Percentiles rank a stretch among this genome's conserved stretches.
Evolutionary conservation across 2,329 filamentous ascomycete species (phyloP).

Genomic region (Alternaria metachromatica): DNA sequence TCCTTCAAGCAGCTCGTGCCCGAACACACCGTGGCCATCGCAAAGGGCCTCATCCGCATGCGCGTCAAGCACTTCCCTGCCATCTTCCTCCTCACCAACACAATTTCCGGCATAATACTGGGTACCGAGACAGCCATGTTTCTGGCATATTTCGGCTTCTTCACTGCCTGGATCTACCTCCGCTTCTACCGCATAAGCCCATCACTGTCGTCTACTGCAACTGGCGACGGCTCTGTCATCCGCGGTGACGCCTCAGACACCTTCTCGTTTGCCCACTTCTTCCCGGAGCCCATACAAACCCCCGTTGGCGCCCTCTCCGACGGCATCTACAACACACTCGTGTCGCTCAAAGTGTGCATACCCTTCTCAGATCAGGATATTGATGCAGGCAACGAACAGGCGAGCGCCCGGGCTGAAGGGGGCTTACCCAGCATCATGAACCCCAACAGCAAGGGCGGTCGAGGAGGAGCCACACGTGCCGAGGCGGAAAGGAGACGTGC

Average conservation of each 20-base stretch:
- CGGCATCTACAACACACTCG: conserved; percentile 74
- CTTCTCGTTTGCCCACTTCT: conserved; percentile 95
- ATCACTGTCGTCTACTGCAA: conserved; percentile 62
- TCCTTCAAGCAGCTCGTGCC: conserved; percentile 97
- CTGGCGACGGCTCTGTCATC: conserved; percentile 62
- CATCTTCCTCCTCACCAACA: conserved; percentile 75
- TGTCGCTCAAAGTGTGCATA: conserved; percentile 78
- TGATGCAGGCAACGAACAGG: conserved; percentile 74
- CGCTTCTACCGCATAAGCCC: conserved; percentile 86
- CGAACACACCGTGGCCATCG: conserved; percentile 93
- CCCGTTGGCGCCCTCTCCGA: conserved; percentile 76
- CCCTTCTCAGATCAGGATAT: conserved; percentile 86
- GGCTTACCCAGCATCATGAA: conserved; percentile 67
- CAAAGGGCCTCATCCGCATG: conserved; percentile 85
- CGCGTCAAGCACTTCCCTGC: conserved; percentile 82
- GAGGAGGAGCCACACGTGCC: conserved; percentile 73
- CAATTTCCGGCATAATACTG: conserved; percentile 68
- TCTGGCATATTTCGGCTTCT: conserved; percentile 79
- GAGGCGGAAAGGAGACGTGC: conserved; percentile 91
- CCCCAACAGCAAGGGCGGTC: conserved; percentile 54
- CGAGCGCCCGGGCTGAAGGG: conserved; percentile 68
- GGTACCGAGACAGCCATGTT: conserved; percentile 79
- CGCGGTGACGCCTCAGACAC: conserved; percentile 95
- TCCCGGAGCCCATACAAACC: conserved; percentile 83
- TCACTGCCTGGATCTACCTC: conserved; percentile 93